These are phyloP conservation scores for Davidsoniella virescens DNA, from an alignment of 2,329 filamentous ascomycete species.

Conservation along the genomic window DNA sequence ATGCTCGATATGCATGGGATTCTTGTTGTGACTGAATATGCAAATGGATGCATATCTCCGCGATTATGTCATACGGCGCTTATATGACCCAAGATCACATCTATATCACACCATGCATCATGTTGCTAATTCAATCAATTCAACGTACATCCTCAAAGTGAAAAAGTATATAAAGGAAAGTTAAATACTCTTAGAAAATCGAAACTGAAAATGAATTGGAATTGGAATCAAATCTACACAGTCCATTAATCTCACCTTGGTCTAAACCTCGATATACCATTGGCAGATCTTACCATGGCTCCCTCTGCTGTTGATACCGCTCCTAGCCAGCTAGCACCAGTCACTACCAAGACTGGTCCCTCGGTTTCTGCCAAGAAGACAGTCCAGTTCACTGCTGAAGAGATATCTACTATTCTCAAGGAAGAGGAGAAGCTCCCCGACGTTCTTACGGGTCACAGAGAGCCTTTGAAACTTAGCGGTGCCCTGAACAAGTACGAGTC, in stretches of 20 bases:
- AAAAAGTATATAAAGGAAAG: too few relatives aligned
- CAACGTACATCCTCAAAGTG: too few relatives aligned
- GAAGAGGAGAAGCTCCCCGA: not conserved
- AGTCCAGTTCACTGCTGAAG: not conserved
- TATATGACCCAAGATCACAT: not conserved
- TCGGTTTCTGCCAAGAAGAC: not conserved
- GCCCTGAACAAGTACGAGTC: slow-evolving; percentile 34
- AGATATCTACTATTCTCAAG: not conserved
- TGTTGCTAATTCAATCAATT: not conserved
- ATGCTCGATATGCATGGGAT: too few relatives aligned
- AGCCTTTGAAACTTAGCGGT: slow-evolving; percentile 33
- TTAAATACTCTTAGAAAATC: too few relatives aligned
- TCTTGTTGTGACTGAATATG: too few relatives aligned
- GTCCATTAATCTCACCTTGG: not conserved
- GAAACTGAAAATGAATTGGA: too few relatives aligned
- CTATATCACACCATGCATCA: slow-evolving; percentile 1
- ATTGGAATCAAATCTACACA: too few relatives aligned
- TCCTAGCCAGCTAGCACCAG: not conserved
- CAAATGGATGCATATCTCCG: not conserved
- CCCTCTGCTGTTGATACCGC: not conserved
- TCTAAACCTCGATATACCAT: not conserved
- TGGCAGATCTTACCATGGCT: not conserved
- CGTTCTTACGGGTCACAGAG: slow-evolving; percentile 5
- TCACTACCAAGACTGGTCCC: not conserved
- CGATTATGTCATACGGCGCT: not conserved